phyloP scores from a whole-genome alignment of 2,329 filamentous ascomycete species.

The Penicillium sp. region DNA sequence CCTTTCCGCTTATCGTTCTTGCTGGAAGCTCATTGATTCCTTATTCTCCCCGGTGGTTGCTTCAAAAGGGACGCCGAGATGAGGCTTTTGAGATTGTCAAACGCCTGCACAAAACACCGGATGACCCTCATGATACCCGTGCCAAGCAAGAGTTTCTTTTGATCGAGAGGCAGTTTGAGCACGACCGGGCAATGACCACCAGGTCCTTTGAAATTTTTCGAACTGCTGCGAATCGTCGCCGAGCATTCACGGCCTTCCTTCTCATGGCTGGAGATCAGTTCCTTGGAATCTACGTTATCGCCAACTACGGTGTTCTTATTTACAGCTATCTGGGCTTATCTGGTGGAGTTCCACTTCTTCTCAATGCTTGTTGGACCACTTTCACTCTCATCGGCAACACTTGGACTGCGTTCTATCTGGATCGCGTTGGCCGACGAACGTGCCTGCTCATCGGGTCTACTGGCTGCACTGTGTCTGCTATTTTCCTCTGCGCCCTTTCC shows the following conservation, averaged over 20 bases:
- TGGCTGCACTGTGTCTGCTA: conserved; percentile 35
- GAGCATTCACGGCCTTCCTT: conserved; percentile 43
- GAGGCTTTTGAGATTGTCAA: conserved; percentile 46
- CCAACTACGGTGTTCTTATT: conserved; percentile 47
- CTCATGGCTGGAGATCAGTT: conserved; percentile 48
- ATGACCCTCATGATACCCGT: conserved; percentile 41
- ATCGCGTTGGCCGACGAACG: conserved; percentile 40
- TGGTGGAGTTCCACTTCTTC: conserved; percentile 40
- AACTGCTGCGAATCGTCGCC: conserved; percentile 43
- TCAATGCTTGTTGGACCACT: conserved; percentile 44
- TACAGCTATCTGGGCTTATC: conserved; percentile 44
- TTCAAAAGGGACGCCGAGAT: conserved; percentile 46
- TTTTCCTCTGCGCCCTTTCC: conserved; percentile 39
- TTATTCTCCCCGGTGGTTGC: conserved; percentile 48
- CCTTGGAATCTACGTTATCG: conserved; percentile 33
- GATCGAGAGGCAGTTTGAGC: conserved; percentile 49
- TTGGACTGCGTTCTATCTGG: conserved; percentile 45
- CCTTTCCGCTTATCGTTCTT: conserved; percentile 45
- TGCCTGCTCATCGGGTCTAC: conserved; percentile 41
- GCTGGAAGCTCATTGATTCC: conserved; percentile 43
- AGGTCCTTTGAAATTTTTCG: conserved; percentile 47
- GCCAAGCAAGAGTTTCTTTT: conserved; percentile 47
- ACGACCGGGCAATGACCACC: conserved; percentile 39
- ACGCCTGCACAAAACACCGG: conserved; percentile 28
- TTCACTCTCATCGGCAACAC: conserved; percentile 44